Base-by-base conservation (phyloP, 2,329 filamentous ascomycete genomes). In the Daldinia sp. region DNA sequence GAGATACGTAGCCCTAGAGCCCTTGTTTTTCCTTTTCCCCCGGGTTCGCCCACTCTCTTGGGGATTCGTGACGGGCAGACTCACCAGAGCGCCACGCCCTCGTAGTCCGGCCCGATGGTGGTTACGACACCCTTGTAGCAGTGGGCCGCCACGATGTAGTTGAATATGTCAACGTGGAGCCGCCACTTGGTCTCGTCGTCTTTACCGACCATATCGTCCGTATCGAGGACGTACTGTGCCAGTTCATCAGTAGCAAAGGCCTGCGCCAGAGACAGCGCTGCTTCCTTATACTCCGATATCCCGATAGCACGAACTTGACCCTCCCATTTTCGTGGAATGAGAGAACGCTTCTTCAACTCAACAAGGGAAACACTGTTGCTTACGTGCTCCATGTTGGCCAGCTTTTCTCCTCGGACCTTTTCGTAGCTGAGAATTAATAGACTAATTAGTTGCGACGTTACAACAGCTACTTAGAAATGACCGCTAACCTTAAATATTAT, bases 31-130 rank as follows among this genome's bases (percentile, higher is more conserved):
- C 23, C 48, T 58, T 52, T 58, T 55, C 49, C 51, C 63, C 63
- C 30, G 55, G 50, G 29, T 32, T 48, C 47, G 45, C 53, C 32
- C 54, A n/a, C 56, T 32, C 34, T 58, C 53, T 63, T 64, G 64
- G n/a, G n/a, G n/a, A 54, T 64, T 54, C n/a, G n/a, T 56, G 47
- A 52, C 41, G 64, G 64, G 56, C 58, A 55, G 49, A 81, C 86
- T 74, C 81, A 93, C 91, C 92, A 95, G 53, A 95, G 81, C 59
- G 90, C 91, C 56, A 95, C 88, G 67, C 87, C 89, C 68, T 92
- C 91, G 73, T 90, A 92, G 73, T 93, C 86, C 4, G 87, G 85
- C 15, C 92, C 92, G 64, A 91, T 87, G 57, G 89, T 87, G 45
- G 90, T 89, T 56, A 91, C 91, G 61, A 92, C 77, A 58, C 92